A percentile compares a stretch with the other conserved stretches of the same genome.
Conservation (phyloP, 2,329 filamentous ascomycete species). For the Albifimbria verrucaria region DNA sequence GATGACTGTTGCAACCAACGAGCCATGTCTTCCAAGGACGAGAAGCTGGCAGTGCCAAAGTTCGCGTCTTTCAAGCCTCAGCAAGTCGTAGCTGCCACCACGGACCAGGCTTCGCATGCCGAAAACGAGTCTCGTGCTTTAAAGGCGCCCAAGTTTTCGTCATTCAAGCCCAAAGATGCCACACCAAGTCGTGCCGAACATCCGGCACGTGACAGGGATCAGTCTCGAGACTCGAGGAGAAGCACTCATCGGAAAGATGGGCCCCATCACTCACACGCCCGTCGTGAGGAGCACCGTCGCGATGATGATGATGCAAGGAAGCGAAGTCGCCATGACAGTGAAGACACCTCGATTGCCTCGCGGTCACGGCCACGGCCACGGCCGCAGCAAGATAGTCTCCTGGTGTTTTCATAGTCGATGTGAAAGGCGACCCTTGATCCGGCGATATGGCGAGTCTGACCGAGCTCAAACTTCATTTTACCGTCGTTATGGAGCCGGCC, state of each 20-base stretch:
- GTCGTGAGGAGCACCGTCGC: slow-evolving; percentile 11
- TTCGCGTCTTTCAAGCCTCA: slow-evolving; percentile 66
- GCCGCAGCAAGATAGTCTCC: slow-evolving; percentile 12
- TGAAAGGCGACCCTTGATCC: slow-evolving; percentile 72
- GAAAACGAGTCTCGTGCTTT: slow-evolving; percentile 4
- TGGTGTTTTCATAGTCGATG: slow-evolving; percentile 60
- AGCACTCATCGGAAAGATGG: slow-evolving; percentile 17
- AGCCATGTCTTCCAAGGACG: slow-evolving; percentile 22
- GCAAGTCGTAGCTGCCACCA: slow-evolving; percentile 3
- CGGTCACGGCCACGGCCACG: slow-evolving; percentile 3
- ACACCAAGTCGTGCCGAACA: slow-evolving; percentile 29
- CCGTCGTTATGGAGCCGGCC: slow-evolving; percentile 63
- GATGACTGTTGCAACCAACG: no score
- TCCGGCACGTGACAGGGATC: slow-evolving; percentile 14
- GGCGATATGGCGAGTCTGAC: slow-evolving; percentile 71
- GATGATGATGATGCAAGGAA: slow-evolving; percentile 5
- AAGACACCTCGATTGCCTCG: background rate
- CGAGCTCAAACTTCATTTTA: slow-evolving; percentile 70
- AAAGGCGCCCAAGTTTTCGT: slow-evolving; percentile 64
- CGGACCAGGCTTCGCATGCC: background rate
- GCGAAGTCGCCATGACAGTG: background rate
- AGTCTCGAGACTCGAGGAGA: slow-evolving; percentile 14
- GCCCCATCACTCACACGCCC: slow-evolving; percentile 12
- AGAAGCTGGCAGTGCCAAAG: slow-evolving; percentile 51
- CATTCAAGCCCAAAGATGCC: slow-evolving; percentile 55